Percentiles rank a stretch among this genome's conserved stretches.
phyloP scores from a whole-genome alignment of 768 basidiomycete species.

The Pisolithus tinctorius region DNA sequence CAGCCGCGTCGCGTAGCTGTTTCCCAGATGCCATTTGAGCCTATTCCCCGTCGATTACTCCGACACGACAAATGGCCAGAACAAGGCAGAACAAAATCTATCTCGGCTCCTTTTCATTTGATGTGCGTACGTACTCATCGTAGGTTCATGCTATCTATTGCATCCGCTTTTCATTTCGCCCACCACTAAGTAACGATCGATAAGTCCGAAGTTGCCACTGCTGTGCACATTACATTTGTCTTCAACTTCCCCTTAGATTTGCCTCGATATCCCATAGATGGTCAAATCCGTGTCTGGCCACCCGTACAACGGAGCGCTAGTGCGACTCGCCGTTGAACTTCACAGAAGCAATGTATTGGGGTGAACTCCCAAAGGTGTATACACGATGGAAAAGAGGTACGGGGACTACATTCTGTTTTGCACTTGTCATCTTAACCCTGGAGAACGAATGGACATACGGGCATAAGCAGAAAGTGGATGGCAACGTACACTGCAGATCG shows the following conservation, averaged over 20 bases:
- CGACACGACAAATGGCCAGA: not conserved
- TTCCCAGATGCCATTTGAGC: too few species aligned
- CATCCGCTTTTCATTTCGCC: not conserved
- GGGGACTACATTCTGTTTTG: not conserved
- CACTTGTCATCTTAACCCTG: not conserved
- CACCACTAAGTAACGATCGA: too few species aligned
- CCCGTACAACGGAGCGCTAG: too few species aligned
- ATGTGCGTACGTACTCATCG: not conserved
- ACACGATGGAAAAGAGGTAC: not conserved
- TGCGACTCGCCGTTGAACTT: not conserved
- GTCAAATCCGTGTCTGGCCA: too few species aligned
- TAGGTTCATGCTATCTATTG: not conserved
- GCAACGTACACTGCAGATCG: conserved; percentile 2
- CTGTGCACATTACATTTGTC: conserved; percentile 8
- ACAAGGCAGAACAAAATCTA: not conserved
- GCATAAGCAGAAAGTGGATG: not conserved
- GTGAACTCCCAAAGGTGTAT: not conserved
- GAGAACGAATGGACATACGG: not conserved
- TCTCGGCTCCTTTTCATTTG: not conserved
- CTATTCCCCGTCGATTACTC: too few species aligned
- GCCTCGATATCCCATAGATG: conserved; percentile 11
- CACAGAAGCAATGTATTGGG: not conserved
- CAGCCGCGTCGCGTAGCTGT: too few species aligned
- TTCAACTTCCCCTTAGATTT: conserved; percentile 24
- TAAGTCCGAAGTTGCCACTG: too few species aligned